Evolutionary conservation across 371 early-diverging fungal species (phyloP).

Genomic region (Mucor plumbeus): DNA sequence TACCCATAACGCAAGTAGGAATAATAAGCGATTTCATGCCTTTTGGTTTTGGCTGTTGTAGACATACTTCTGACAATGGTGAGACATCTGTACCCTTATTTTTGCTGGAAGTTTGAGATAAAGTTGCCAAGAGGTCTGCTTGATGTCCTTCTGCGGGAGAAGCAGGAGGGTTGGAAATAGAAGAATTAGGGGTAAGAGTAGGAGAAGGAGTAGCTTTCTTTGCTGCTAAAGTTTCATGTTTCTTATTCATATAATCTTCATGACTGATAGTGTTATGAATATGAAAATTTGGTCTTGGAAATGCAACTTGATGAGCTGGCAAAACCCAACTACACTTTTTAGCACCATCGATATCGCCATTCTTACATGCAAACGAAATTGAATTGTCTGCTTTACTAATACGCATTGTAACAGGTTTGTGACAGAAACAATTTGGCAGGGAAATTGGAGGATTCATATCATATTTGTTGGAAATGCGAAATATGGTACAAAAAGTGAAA

Average conservation of each 20-base stretch:
- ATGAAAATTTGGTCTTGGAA: conserved; percentile 17
- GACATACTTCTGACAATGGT: not conserved
- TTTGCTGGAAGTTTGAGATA: not conserved
- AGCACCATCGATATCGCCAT: conserved; percentile 33
- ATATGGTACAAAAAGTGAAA: conserved; percentile 51
- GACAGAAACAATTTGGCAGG: conserved; percentile 39
- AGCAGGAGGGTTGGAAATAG: too few species aligned
- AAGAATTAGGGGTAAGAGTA: not conserved
- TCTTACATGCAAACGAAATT: conserved; percentile 36
- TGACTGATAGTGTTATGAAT: conserved; percentile 11
- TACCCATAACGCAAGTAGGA: conserved; percentile 1
- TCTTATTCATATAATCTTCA: not conserved
- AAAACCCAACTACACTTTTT: conserved; percentile 41
- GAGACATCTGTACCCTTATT: not conserved
- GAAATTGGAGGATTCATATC: conserved; percentile 14
- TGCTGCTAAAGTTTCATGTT: not conserved
- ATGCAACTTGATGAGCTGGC: conserved; percentile 35
- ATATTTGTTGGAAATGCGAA: conserved; percentile 31
- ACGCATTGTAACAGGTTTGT: conserved; percentile 20
- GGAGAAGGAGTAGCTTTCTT: not conserved
- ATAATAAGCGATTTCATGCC: not conserved
- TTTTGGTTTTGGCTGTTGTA: not conserved
- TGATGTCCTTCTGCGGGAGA: not conserved
- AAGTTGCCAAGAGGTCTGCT: not conserved
- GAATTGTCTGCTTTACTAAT: not conserved